Base-by-base conservation (phyloP, 306 rosid genomes). In the Dalbergia cochinchinensis region DNA sequence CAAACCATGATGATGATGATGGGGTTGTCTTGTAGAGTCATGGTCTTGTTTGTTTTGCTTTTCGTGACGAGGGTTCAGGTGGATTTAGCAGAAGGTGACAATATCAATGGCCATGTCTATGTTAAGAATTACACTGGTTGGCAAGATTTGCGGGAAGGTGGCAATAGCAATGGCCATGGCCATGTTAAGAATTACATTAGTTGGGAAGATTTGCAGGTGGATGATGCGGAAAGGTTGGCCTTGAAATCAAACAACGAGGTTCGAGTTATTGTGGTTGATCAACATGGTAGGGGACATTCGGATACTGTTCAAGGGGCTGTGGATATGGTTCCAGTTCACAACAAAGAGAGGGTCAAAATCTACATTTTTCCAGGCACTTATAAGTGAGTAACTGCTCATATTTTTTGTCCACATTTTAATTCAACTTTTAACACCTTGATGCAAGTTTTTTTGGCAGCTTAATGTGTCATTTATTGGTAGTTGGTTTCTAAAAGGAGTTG, bases 301-400 rank as follows among this genome's bases (percentile, higher is more conserved):
- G 39, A 55, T 14, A 95, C 99, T 53, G 91, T 95, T 85, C 98
- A 92, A 86, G 98, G 92, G 34, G 99, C 98, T 0, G 90, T 93
- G 53, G 91, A 95, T 71, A 71, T 93, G 93, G 90, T 93, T 82
- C 96, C 98, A 18, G 44, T 82, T 16, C 66, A 82, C 19, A 93
- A 91, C 66, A 76, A 57, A 12, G 59, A 84, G 1, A 89, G 99
- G 65, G 88, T 90, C 37, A 93, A 93, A 76, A 95, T 95, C 39
- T 88, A 70, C 83, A 89, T 95, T 86, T 88, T 37, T 72, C 97
- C 99, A 4, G 99, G 98, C 71, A 80, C 87, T 85, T 95, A 95
- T 91, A 92, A 97, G 99, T 90, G 9, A 20, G 37, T n/a, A 11
- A 22, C 34, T 16, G 26, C 69, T 26, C 20, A 16, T 61, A 45